Base-by-base conservation (phyloP, 2,329 filamentous ascomycete species). In the Zasmidium cellare region DNA sequence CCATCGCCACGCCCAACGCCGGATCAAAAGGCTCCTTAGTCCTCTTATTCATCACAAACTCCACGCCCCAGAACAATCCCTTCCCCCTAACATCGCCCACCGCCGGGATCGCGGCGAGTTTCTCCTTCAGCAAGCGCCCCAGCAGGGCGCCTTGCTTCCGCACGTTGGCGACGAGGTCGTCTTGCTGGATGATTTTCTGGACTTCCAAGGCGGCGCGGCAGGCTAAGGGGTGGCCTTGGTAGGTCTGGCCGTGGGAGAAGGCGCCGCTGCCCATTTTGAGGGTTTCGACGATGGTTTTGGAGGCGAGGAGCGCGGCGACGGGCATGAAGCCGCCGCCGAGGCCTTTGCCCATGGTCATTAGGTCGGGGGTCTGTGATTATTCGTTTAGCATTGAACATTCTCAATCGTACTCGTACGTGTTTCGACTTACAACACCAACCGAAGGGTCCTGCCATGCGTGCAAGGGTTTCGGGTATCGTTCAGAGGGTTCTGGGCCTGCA, bases 341-440 rank as follows among this genome's bases (percentile, higher is more conserved):
- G 0, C 84, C 85, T 69, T 91, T 90, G 0, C 85, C 88, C 9
- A 89, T 74, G 0, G 85, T 84, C 69, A 87, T 81, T 3, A 91
- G 79, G 65, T 90, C 87, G 0, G 87, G 87, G 1, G 79, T 77
- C 50, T 52, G 20, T 22, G 9, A 5, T 12, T 47, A 18, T 47
- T 6, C 5, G 22, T 22, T 22, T 11, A 18, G 19, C 19, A 11
- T 12, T n/a, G n/a, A n/a, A n/a, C n/a, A n/a, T n/a, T n/a, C n/a
- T n/a, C n/a, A n/a, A n/a, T n/a, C n/a, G n/a, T n/a, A n/a, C n/a
- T n/a, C n/a, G n/a, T n/a, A n/a, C n/a, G n/a, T 47, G 7, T 6
- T 28, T 24, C 7, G 24, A 45, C 50, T 44, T 24, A 52, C 50
- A 3, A 83, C 75, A 0, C 74, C 79, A 24, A 86, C 80, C 6